phyloP scores from a whole-genome alignment of 2,329 filamentous ascomycete genomes.

The Pseudohalonectria lignicola region DNA sequence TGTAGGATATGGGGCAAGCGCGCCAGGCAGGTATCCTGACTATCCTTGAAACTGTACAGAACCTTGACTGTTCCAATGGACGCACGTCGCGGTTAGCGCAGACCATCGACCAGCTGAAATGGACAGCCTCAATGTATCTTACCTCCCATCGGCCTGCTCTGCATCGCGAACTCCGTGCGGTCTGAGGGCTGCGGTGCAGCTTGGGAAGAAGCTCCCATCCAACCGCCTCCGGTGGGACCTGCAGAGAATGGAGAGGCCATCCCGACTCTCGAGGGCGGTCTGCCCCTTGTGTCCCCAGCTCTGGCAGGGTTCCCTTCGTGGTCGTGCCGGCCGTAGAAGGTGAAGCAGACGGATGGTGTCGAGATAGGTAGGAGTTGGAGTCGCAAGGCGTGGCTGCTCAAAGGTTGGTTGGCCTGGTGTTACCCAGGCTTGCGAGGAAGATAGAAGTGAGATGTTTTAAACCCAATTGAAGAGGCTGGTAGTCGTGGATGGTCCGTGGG shows the following conservation, averaged over 20 bases:
- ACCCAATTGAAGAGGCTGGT: constrained; percentile 9
- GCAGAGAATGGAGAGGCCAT: constrained; percentile 2
- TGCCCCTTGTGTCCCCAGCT: background rate
- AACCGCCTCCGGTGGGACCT: background rate
- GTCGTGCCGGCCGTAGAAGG: too few relatives aligned
- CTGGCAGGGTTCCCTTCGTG: background rate
- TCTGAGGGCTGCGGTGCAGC: constrained; percentile 6
- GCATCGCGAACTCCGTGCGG: constrained; percentile 16
- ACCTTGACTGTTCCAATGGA: constrained; percentile 63
- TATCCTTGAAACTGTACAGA: constrained; percentile 85
- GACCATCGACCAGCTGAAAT: background rate
- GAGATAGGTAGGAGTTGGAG: background rate
- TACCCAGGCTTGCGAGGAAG: too few relatives aligned
- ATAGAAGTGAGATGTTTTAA: too few relatives aligned
- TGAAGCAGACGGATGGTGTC: background rate
- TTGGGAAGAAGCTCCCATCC: background rate
- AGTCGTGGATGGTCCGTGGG: constrained; percentile 1
- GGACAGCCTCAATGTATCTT: constrained; percentile 5
- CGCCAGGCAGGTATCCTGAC: constrained; percentile 81
- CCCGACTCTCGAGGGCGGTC: background rate
- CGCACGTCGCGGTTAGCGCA: background rate
- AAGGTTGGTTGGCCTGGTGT: too few relatives aligned
- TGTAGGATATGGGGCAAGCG: constrained; percentile 70
- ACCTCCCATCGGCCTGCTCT: constrained; percentile 21
- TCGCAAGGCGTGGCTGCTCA: background rate